Evolutionary conservation across 176 grass and related monocot species (phyloP), one percentile per base, ranked within the genome.

Genomic region (Metroxylon sagu): DNA sequence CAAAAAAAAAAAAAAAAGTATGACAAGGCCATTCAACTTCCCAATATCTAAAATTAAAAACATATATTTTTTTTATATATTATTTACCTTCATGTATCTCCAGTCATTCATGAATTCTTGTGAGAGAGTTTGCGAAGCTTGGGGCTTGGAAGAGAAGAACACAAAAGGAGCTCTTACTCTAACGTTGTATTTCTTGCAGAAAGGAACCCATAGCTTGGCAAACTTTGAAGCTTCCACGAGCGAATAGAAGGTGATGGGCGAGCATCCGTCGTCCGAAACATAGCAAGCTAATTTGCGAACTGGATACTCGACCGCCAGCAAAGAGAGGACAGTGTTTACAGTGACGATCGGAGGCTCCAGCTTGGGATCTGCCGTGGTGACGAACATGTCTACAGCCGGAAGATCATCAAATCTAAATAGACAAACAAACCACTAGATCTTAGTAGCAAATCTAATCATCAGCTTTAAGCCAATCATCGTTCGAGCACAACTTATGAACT

Each of bases 301-400:
- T n/a, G 85, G 80, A 54, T 88, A 88, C 18, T 88, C 85, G 18
- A 83, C 21, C 5, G 85, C 71, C 14, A 88, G 71, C 49, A 88
- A 59, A 14, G 85, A 83, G 53, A 88, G 79, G 53, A 83, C 85
- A 5, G 80, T 88, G 80, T 88, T 76, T 43, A 52, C 76, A 2
- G 85, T 88, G 50, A 83, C 59, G 53, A 66, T 2, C 31, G 85
- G 79, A 5, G 79, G 76, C 66, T 88, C 85, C 19, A 79, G 53
- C 59, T 0, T 58, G 25, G 85, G 76, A 53, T 83, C 85, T 4
- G 76, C 80, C 18, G 80, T 88, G 12, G 79, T 88, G 28, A 88
- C 75, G 57, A 88, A 83, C 79, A 88, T 61, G 68, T 88, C 85
- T 55, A 88, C 68, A 5, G 68, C 66, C 18, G 79, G 79, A 5